Evolutionary conservation across 2,329 filamentous ascomycete species (phyloP).

Genomic region (Beauveria caledonica): DNA sequence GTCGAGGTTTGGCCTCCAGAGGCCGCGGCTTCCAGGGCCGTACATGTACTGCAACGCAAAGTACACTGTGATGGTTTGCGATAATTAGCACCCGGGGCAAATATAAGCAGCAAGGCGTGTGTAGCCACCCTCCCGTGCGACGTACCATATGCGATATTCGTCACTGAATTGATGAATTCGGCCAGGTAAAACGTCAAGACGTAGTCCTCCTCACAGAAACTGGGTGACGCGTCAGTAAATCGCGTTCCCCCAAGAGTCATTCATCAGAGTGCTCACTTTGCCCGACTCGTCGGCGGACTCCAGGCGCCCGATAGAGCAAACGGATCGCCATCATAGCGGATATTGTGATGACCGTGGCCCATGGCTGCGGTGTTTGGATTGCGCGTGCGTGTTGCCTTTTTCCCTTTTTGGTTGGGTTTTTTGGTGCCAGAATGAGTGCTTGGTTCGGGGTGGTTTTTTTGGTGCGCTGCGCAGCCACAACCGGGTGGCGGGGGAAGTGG

Average conservation of each 20-base stretch:
- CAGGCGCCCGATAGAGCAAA: constrained; percentile 26
- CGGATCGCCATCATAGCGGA: constrained; percentile 27
- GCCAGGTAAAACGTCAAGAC: constrained; percentile 33
- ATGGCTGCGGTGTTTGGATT: constrained; percentile 12
- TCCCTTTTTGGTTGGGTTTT: background rate
- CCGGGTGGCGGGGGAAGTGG: constrained; percentile 13
- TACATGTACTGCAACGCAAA: constrained; percentile 32
- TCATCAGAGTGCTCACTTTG: constrained; percentile 23
- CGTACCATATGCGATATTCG: constrained; percentile 36
- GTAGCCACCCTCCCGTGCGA: constrained; percentile 29
- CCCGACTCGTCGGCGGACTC: constrained; percentile 31
- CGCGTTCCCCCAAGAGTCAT: background rate
- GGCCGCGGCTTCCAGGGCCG: constrained; percentile 21
- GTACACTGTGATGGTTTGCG: constrained; percentile 26
- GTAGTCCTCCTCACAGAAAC: constrained; percentile 41
- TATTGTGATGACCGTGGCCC: constrained; percentile 26
- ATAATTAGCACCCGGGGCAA: background rate
- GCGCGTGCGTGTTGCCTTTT: too few relatives aligned
- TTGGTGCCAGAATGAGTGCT: background rate
- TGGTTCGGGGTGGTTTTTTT: background rate
- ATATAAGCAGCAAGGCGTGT: too few relatives aligned
- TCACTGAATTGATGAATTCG: constrained; percentile 36
- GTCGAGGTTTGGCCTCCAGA: constrained; percentile 27
- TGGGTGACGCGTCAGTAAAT: constrained; percentile 16
- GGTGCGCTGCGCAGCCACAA: constrained; percentile 9